These are phyloP conservation scores for Lactarius pseudohatsudake DNA, from an alignment of 768 basidiomycete species.

Conservation along the genomic window DNA sequence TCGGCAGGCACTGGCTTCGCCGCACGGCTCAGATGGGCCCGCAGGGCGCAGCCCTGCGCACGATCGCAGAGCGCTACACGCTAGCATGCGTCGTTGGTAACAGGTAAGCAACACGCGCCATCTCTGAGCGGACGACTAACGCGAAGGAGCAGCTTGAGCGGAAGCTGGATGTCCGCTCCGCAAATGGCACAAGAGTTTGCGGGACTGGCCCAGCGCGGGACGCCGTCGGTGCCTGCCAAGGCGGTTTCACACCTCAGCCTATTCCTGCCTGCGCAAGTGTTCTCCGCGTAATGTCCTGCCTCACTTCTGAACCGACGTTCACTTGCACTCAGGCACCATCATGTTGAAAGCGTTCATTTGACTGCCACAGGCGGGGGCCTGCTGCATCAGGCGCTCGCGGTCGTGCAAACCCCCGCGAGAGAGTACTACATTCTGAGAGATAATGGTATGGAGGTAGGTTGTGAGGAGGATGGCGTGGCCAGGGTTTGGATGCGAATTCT, in stretches of 20 bases:
- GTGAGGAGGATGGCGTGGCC: constrained; percentile 71
- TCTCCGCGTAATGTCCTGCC: neutral
- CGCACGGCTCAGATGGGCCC: constrained; percentile 45
- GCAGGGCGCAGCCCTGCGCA: constrained; percentile 42
- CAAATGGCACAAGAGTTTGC: constrained; percentile 74
- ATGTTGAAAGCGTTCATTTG: constrained; percentile 76
- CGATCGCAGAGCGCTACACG: constrained; percentile 61
- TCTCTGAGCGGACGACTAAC: neutral
- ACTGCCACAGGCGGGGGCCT: constrained; percentile 40
- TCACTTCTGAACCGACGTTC: neutral
- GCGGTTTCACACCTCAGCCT: constrained; percentile 45
- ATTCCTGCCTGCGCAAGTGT: constrained; percentile 62
- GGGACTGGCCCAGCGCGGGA: constrained; percentile 38
- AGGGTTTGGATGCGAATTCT: constrained; percentile 61
- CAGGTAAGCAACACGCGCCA: constrained; percentile 44
- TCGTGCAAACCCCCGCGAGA: constrained; percentile 65
- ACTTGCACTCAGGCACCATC: constrained; percentile 55
- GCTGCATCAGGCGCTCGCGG: constrained; percentile 64
- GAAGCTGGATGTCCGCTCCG: constrained; percentile 62
- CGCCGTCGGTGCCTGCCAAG: constrained; percentile 28
- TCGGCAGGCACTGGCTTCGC: constrained; percentile 65
- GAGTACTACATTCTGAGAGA: constrained; percentile 71
- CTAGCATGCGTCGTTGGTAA: constrained; percentile 72
- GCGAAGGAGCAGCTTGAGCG: constrained; percentile 55
- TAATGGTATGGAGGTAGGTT: constrained; percentile 76